These are phyloP conservation scores for Hippophae tibetana DNA, from an alignment of 306 rosid genomes.

Conservation along the genomic window DNA sequence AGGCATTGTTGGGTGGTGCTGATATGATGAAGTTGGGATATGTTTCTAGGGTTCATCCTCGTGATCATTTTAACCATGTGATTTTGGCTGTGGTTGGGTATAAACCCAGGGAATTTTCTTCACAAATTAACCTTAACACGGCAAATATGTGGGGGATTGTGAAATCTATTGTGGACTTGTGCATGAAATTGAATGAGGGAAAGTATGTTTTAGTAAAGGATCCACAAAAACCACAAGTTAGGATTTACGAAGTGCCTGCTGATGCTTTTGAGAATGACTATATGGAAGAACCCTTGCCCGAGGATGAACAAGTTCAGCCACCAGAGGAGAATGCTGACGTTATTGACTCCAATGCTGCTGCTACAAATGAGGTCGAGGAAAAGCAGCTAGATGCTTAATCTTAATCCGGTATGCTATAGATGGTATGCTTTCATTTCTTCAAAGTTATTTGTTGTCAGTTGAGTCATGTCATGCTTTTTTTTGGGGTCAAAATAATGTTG, in stretches of 20 bases:
- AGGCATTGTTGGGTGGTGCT: constrained; percentile 68
- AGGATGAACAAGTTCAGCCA: constrained; percentile 90
- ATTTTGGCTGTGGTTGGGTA: constrained; percentile 85
- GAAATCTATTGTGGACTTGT: constrained; percentile 90
- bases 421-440: too few relatives aligned
- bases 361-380: constrained; percentile 44
- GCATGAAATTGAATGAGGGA: constrained; percentile 91
- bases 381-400: constrained; percentile 37
- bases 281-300: constrained; percentile 92
- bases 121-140: constrained; percentile 71
- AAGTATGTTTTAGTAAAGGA: constrained; percentile 88
- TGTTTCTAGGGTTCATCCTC: constrained; percentile 92
- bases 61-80: constrained; percentile 86
- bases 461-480: too few relatives aligned
- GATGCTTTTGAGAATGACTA: constrained; percentile 95
- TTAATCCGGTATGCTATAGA: constrained; percentile 13
- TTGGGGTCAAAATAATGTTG: too few relatives aligned
- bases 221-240: constrained; percentile 87
- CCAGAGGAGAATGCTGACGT: constrained; percentile 51
- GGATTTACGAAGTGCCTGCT: constrained; percentile 81
- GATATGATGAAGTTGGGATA: constrained; percentile 95
- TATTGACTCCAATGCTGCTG: constrained; percentile 32
- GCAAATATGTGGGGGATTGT: constrained; percentile 95
- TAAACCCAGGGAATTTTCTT: constrained; percentile 75
- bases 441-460: too few relatives aligned